Conservation (phyloP, 1,284 basidiomycete species). For the Sparassis latifolia region DNA sequence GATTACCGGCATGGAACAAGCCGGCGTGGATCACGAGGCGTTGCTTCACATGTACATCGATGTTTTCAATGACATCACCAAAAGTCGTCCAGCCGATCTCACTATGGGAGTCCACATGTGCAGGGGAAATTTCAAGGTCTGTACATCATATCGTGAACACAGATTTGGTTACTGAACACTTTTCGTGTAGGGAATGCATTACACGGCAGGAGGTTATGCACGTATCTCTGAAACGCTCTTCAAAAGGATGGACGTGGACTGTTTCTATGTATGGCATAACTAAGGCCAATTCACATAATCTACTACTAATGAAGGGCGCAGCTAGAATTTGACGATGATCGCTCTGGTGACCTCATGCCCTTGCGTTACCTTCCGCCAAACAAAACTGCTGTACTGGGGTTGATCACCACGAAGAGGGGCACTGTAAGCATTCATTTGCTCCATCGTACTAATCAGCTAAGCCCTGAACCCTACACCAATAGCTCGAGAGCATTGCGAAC, state of each 20-base stretch:
- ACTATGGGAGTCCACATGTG: slow-evolving; percentile 69
- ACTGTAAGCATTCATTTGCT: slow-evolving; percentile 28
- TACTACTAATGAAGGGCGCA: slow-evolving; percentile 17
- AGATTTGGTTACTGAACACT: not conserved
- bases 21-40: slow-evolving; percentile 51
- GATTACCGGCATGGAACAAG: slow-evolving; percentile 52
- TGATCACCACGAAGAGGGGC: slow-evolving; percentile 68
- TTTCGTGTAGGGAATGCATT: slow-evolving; percentile 47
- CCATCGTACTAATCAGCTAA: not conserved
- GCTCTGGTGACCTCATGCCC: slow-evolving; percentile 64
- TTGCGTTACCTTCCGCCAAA: slow-evolving; percentile 57
- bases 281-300: not conserved
- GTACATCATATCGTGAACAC: not conserved
- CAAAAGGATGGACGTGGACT: slow-evolving; percentile 62
- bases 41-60: slow-evolving; percentile 63
- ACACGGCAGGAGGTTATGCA: slow-evolving; percentile 67
- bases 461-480: slow-evolving; percentile 3
- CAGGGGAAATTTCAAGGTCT: slow-evolving; percentile 68
- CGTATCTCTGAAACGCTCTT: slow-evolving; percentile 67
- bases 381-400: slow-evolving; percentile 69
- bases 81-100: slow-evolving; percentile 56
- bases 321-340: slow-evolving; percentile 74
- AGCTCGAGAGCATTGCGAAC: slow-evolving; percentile 54
- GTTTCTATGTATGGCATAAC: slow-evolving; percentile 49
- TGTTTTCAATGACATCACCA: slow-evolving; percentile 62